These are phyloP conservation scores for Hysterium pulicare DNA, from an alignment of 2,329 filamentous ascomycete species.

Conservation along the genomic window DNA sequence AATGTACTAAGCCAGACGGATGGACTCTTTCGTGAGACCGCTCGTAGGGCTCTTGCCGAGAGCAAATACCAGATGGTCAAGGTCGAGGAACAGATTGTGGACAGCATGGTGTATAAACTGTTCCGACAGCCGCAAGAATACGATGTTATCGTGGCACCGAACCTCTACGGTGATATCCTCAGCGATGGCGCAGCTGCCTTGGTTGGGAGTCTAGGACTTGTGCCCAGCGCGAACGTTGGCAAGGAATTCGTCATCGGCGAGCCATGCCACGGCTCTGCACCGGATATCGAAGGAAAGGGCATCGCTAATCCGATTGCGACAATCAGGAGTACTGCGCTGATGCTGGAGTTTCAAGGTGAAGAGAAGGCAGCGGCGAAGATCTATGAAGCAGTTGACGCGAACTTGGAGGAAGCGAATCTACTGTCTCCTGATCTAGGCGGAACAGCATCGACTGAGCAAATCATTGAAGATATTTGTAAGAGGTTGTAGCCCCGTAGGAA, in stretches of 20 bases:
- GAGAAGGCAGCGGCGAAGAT: conserved; percentile 83
- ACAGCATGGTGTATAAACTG: conserved; percentile 99
- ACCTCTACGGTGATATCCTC: conserved; percentile 95
- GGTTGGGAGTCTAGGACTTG: conserved; percentile 85
- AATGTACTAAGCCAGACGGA: conserved; percentile 97
- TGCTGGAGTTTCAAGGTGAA: conserved; percentile 94
- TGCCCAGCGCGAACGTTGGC: conserved; percentile 92
- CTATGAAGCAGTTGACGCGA: conserved; percentile 87
- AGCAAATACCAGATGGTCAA: conserved; percentile 60
- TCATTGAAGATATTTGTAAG: conserved; percentile 81
- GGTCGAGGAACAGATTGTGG: conserved; percentile 96
- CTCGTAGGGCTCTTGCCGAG: conserved; percentile 67
- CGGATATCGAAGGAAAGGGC: conserved; percentile 87
- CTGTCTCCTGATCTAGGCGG: conserved; percentile 90
- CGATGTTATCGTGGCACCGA: conserved; percentile 96
- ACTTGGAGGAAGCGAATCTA: conserved; percentile 76
- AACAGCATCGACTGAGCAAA: conserved; percentile 77
- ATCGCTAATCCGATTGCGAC: conserved; percentile 98
- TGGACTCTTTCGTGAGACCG: conserved; percentile 84
- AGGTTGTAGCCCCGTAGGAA: conserved; percentile 61
- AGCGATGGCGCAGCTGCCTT: conserved; percentile 93
- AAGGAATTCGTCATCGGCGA: conserved; percentile 94
- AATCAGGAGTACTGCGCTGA: conserved; percentile 82
- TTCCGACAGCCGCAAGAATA: conserved; percentile 94
- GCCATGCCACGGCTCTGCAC: conserved; percentile 94